Percentiles rank a stretch among this genome's conserved stretches.
These are phyloP conservation scores for Apocynum venetum DNA, from an alignment of 257 asterid species.

Conservation along the genomic window DNA sequence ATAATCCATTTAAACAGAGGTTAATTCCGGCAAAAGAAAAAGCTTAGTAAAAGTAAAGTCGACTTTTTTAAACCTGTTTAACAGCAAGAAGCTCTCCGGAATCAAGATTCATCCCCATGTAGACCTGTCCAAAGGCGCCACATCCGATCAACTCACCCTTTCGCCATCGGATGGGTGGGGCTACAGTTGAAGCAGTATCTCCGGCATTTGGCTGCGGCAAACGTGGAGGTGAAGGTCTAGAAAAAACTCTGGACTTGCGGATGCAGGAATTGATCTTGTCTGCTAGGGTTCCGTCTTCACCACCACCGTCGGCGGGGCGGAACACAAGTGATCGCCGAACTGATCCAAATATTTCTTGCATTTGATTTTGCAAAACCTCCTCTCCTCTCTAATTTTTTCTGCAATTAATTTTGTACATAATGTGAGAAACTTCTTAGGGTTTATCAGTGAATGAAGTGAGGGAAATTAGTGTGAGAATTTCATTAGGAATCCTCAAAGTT, in stretches of 20 bases:
- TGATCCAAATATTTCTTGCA: constrained; percentile 36
- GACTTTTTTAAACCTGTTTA: constrained; percentile 20
- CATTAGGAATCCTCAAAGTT: not conserved
- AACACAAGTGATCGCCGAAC: constrained; percentile 32
- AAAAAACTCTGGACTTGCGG: constrained; percentile 25
- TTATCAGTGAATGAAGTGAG: not conserved
- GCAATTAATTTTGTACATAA: not conserved
- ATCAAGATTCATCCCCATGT: constrained; percentile 83
- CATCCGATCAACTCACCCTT: constrained; percentile 52
- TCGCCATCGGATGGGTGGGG: constrained; percentile 31
- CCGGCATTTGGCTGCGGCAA: constrained; percentile 13
- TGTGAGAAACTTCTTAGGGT: not conserved
- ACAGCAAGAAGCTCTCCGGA: constrained; percentile 77
- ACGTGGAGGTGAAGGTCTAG: constrained; percentile 33
- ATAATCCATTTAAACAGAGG: not conserved
- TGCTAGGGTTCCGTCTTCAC: constrained; percentile 21
- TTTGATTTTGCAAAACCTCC: constrained; percentile 6
- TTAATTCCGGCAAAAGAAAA: not conserved
- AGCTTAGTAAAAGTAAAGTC: not conserved
- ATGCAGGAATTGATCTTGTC: constrained; percentile 28
- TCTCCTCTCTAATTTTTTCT: not conserved
- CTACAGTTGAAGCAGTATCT: constrained; percentile 2
- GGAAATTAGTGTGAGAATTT: constrained; percentile 7
- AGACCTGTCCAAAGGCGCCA: constrained; percentile 73
- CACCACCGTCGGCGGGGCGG: constrained; percentile 15